phyloP scores from a whole-genome alignment of 106 monocot genomes.

The Cymbidium sinense region DNA sequence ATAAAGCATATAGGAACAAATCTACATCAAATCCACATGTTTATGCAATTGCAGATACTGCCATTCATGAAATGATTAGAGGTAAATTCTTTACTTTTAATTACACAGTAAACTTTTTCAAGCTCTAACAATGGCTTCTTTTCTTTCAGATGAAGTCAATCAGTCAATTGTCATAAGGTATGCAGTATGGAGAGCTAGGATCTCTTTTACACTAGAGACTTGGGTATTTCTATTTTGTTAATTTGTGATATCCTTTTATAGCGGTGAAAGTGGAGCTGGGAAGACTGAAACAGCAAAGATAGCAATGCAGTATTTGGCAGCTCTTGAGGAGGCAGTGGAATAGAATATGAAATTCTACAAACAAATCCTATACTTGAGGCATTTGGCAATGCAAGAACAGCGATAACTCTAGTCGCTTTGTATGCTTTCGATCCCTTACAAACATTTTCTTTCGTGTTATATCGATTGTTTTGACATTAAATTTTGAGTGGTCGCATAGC shows the following conservation, averaged over 20 bases:
- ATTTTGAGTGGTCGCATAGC: not conserved
- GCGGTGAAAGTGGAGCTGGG: conserved; percentile 97
- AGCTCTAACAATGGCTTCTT: conserved; percentile 9
- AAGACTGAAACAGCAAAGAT: conserved; percentile 99
- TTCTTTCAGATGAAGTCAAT: conserved; percentile 86
- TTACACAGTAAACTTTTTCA: not conserved
- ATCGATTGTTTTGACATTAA: not conserved
- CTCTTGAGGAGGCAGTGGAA: conserved; percentile 92
- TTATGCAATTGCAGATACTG: conserved; percentile 94
- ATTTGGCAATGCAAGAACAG: conserved; percentile 96
- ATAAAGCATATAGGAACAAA: conserved; percentile 76
- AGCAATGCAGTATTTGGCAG: conserved; percentile 96
- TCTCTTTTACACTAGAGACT: not conserved
- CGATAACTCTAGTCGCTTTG: conserved; percentile 96
- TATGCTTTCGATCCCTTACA: conserved; percentile 22
- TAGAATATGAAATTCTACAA: conserved; percentile 92
- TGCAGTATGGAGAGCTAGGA: no score
- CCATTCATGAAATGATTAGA: conserved; percentile 89
- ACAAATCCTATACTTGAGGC: conserved; percentile 97
- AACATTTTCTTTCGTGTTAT: not conserved
- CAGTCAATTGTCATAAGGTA: conserved; percentile 97
- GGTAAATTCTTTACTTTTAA: conserved; percentile 24
- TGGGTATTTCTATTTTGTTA: not conserved
- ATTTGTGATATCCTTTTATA: conserved; percentile 18
- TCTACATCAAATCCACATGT: conserved; percentile 72